Evolutionary conservation across 208 protist species (phyloP), one percentile per base, ranked within the genome.

Genomic region (Trypanosoma theileri): DNA sequence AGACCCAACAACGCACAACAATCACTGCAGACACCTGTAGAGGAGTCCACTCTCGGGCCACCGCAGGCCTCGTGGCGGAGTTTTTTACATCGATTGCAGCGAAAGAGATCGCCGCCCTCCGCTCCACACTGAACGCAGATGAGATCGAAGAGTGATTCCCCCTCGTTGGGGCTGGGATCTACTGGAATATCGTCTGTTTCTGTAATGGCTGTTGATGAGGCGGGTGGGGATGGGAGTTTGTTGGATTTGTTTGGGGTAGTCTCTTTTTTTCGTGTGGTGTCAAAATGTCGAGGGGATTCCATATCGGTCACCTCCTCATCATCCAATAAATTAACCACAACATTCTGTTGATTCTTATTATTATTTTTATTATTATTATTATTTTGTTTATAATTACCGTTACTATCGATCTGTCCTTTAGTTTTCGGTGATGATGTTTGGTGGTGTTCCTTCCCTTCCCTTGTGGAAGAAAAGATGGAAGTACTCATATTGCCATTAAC

Each of bases 51-150:
- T 22, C 21, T 69, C 10, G 89, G 89, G 12, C 89, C 89, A 21
- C 81, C 89, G 40, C 89, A 95, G 16, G 74, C 81, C 69, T 95
- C 89, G 61, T 95, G 89, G 11, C 82, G 75, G 17, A 91, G 41
- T 28, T 59, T 58, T n/a, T 66, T 48, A 61, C 89, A 95, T 28
- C 83, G 72, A 10, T 58, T 60, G 71, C 89, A 95, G 4, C 57
- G 24, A 26, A 87, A 82, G 0, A 95, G 69, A 22, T 91, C 86
- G 3, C 86, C 89, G 28, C 71, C 85, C 9, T 45, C 40, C 41
- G 79, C 73, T 1, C 48, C 63, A 52, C 80, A 85, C 3, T 46
- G 71, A 13, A 41, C 72, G 26, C 80, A 85, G 13, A 66, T 65
- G 1, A 77, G 60, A 3, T 59, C 41, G 44, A 71, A 24, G 1